A percentile compares a stretch with the other conserved stretches of the same genome.
phyloP scores from a whole-genome alignment of 345 rosid genomes.

The Corymbia maculata region DNA sequence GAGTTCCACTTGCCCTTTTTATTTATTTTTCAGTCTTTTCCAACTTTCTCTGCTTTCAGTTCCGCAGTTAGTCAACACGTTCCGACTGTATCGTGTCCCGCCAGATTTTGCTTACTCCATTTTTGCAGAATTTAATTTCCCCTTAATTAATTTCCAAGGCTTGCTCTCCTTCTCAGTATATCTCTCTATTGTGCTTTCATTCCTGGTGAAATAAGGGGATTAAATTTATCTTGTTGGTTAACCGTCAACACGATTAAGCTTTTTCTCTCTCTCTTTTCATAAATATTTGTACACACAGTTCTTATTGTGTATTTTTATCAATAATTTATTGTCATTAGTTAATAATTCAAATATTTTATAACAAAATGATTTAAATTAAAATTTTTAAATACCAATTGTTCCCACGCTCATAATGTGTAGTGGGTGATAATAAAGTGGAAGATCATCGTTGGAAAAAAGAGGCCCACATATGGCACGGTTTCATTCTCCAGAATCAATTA shows the following conservation, averaged over 20 bases:
- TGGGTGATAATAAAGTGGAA: not conserved
- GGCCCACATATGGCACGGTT: not conserved
- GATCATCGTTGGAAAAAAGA: not conserved
- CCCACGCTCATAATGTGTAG: not conserved
- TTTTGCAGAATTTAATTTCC: not conserved
- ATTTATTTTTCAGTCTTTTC: too few relatives aligned
- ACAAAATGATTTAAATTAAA: not conserved
- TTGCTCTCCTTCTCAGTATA: not conserved
- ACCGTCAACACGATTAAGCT: too few relatives aligned
- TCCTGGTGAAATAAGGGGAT: not conserved
- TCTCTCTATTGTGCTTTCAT: not conserved
- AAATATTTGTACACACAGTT: not conserved
- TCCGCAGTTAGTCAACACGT: too few relatives aligned
- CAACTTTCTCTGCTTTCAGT: too few relatives aligned
- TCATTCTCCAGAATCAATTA: too few relatives aligned
- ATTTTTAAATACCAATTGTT: not conserved
- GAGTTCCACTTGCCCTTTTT: too few relatives aligned
- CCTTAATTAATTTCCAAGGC: not conserved
- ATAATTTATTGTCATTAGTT: not conserved
- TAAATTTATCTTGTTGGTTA: not conserved
- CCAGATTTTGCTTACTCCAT: too few relatives aligned
- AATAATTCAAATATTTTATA: not conserved
- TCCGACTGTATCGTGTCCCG: too few relatives aligned
- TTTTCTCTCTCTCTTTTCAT: not conserved
- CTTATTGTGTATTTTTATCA: not conserved